Base-by-base conservation (phyloP, 805 yeast species). In the Monosporozyma aerobia region DNA sequence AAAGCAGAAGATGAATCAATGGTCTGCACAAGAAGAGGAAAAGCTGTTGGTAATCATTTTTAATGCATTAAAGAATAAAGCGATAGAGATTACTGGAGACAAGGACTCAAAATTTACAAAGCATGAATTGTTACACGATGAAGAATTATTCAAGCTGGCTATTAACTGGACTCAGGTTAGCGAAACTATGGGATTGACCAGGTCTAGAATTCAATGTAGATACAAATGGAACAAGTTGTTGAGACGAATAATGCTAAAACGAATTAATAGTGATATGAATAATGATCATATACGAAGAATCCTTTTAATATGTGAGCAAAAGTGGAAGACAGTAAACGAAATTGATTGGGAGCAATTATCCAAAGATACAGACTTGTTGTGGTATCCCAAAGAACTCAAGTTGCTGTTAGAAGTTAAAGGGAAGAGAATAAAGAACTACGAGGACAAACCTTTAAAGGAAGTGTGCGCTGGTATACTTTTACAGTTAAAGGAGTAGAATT, bases 141-240 rank as follows among this genome's bases (percentile, higher is more conserved):
- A 33, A 2, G 32, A 13, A 11, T 35, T 49, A n/a, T 16, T 62
- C 48, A 44, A 65, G 39, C 71, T 76, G 0, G 64, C 73, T 2
- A 80, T 89, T 53, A 90, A 90, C 65, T 90, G 97, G 97, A 87
- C 96, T 0, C 71, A 79, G 6, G 90, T 90, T 3, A 81, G 90
- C 60, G 96, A 90, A 63, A 70, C 77, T 49, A 87, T 90, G 94
- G 83, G 85, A 30, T 95, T 95, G 1, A 73, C 79, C 1, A 76
- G 97, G 53, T 85, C 95, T 1, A 74, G 97, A 55, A 88, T 90
- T 57, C 97, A 90, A 69, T 90, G 96, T 65, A 77, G 97, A 51
- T 90, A 90, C 69, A 90, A 90, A 64, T 90, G 96, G 96, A 83
- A 83, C 63, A 90, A 89, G 68, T 61, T 88, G 3, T 64, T 79